Evolutionary conservation across 352 stramenopile species (phyloP).

Genomic region (Globisporangium viniferum): DNA sequence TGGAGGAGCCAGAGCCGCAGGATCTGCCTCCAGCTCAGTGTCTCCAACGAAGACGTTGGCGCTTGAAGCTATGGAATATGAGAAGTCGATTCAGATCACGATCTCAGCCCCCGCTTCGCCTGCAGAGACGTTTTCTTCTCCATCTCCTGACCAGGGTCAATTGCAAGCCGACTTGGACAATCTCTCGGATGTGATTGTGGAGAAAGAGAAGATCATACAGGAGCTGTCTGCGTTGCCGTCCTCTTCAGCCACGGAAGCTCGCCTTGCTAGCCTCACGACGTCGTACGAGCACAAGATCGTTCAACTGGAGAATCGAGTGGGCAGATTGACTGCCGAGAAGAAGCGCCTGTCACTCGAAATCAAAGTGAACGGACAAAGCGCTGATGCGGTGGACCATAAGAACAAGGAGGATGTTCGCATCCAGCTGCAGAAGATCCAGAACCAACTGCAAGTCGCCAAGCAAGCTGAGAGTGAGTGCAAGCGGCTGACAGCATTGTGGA

Average conservation of each 20-base stretch:
- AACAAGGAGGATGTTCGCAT: conserved; percentile 15
- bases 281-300: conserved; percentile 44
- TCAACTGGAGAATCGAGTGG: conserved; percentile 29
- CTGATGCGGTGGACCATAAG: not conserved
- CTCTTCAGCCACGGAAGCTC: conserved; percentile 14
- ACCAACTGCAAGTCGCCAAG: conserved; percentile 31
- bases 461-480: conserved; percentile 40
- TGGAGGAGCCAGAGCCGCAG: not conserved
- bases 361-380: conserved; percentile 6
- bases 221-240: conserved; percentile 20
- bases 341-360: conserved; percentile 22
- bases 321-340: conserved; percentile 27
- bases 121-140: not conserved
- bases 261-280: conserved; percentile 28
- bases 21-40: not conserved
- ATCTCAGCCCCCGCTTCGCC: not conserved
- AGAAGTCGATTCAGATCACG: conserved; percentile 26
- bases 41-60: conserved; percentile 21
- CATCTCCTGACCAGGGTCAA: conserved; percentile 2
- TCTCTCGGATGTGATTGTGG: conserved; percentile 42
- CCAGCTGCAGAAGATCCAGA: conserved; percentile 26
- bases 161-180: conserved; percentile 23
- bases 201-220: conserved; percentile 46
- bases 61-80: conserved; percentile 32
- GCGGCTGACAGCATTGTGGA: conserved; percentile 28